phyloP scores from a whole-genome alignment of 164 flowering plant species.

The Magnolia kwangsiensis region DNA sequence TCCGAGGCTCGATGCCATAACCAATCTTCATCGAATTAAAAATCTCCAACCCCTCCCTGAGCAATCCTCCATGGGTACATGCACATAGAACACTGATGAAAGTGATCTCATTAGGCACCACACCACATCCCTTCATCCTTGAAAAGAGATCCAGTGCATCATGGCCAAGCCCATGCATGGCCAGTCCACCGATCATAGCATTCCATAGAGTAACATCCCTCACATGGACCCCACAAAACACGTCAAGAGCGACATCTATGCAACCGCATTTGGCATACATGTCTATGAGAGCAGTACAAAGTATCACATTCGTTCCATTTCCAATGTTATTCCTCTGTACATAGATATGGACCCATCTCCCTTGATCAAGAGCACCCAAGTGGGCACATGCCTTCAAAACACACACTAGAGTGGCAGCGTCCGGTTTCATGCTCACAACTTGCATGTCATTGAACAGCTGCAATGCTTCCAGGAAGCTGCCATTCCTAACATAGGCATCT shows the following conservation, averaged over 20 bases:
- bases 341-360: constrained; percentile 60
- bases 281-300: constrained; percentile 58
- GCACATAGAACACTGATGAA: constrained; percentile 41
- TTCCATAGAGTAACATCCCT: constrained; percentile 69
- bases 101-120: constrained; percentile 19
- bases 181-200: constrained; percentile 58
- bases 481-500: constrained; percentile 35
- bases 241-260: constrained; percentile 31
- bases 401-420: constrained; percentile 59
- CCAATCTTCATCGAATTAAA: constrained; percentile 30
- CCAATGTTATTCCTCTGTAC: constrained; percentile 35
- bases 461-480: constrained; percentile 30
- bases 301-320: constrained; percentile 35
- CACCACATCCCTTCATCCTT: constrained; percentile 14
- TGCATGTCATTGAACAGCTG: constrained; percentile 37
- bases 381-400: constrained; percentile 51
- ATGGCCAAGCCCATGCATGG: constrained; percentile 26
- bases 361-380: constrained; percentile 37
- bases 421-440: constrained; percentile 26
- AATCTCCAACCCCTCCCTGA: constrained; percentile 27
- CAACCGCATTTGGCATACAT: constrained; percentile 78
- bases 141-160: constrained; percentile 20
- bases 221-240: constrained; percentile 32
- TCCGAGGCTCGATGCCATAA: constrained; percentile 31
- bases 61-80: constrained; percentile 49